Percentiles rank a stretch among this genome's conserved stretches.
Conservation (phyloP, 257 asterid species). For the Handroanthus guayacan region DNA sequence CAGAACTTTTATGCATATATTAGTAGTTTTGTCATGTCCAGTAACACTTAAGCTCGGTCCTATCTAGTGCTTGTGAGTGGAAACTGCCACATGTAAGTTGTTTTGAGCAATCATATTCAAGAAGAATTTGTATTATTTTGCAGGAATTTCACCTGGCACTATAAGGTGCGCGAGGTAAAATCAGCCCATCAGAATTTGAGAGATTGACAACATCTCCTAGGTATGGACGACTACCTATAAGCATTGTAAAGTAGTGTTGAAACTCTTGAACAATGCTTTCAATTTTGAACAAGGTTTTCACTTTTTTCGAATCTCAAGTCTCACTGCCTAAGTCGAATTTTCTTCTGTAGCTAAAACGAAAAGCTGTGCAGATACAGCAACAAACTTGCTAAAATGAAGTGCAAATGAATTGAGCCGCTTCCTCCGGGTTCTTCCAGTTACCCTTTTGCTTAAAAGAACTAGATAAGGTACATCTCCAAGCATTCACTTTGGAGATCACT, state of each 20-base stretch:
- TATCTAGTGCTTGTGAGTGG: not conserved
- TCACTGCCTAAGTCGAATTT: no score
- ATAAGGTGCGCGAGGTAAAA: not conserved
- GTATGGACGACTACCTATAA: not conserved
- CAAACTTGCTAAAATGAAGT: no score
- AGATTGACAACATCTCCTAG: not conserved
- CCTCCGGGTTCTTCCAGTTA: no score
- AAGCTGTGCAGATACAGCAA: no score
- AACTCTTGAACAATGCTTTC: not conserved
- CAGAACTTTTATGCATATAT: not conserved
- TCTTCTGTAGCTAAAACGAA: no score
- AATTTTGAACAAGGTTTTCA: no score
- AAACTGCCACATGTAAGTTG: not conserved
- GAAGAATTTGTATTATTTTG: not conserved
- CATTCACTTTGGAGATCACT: not conserved
- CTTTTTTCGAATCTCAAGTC: no score
- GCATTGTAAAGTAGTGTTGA: not conserved
- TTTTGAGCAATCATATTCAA: constrained; percentile 6
- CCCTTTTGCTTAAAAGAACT: no score
- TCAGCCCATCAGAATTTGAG: not conserved
- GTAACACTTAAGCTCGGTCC: not conserved
- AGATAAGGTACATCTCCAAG: not conserved
- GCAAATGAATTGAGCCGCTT: no score
- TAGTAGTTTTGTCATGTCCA: not conserved
- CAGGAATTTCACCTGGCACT: constrained; percentile 13